Percentiles rank a stretch among this genome's conserved stretches.
Evolutionary conservation across 345 rosid species (phyloP).

Genomic region (Turnera subulata): DNA sequence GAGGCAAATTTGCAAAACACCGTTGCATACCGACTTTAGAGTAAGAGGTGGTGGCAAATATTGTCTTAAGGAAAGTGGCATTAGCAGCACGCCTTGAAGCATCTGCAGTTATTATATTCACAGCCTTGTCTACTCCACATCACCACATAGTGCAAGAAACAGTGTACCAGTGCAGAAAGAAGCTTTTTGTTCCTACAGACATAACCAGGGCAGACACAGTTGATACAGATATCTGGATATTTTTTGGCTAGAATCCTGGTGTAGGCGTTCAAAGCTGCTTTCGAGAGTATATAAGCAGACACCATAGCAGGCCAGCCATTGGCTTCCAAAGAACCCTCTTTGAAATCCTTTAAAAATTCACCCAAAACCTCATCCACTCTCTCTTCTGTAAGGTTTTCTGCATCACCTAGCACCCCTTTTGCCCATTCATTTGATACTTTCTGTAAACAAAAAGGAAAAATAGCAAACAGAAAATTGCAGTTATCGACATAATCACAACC

Average conservation of each 20-base stretch:
- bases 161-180: no score
- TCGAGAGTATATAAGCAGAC: conserved; percentile 26
- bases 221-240: conserved; percentile 17
- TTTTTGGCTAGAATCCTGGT: conserved; percentile 33
- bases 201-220: conserved; percentile 32
- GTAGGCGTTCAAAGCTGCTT: conserved; percentile 29
- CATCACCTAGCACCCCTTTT: conserved; percentile 20
- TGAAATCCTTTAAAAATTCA: conserved; percentile 21
- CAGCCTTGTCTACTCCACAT: no score
- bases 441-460: conserved; percentile 5
- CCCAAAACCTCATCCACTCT: conserved; percentile 22
- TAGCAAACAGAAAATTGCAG: no score
- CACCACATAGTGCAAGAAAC: no score
- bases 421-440: conserved; percentile 18
- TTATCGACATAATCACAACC: no score
- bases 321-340: conserved; percentile 17
- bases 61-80: no score
- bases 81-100: no score
- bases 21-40: no score
- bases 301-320: conserved; percentile 31
- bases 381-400: conserved; percentile 26
- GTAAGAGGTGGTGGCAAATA: no score
- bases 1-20: no score
- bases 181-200: no score
- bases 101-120: no score